Conservation (phyloP, 2,329 filamentous ascomycete genomes). For the Xylaria digitata region DNA sequence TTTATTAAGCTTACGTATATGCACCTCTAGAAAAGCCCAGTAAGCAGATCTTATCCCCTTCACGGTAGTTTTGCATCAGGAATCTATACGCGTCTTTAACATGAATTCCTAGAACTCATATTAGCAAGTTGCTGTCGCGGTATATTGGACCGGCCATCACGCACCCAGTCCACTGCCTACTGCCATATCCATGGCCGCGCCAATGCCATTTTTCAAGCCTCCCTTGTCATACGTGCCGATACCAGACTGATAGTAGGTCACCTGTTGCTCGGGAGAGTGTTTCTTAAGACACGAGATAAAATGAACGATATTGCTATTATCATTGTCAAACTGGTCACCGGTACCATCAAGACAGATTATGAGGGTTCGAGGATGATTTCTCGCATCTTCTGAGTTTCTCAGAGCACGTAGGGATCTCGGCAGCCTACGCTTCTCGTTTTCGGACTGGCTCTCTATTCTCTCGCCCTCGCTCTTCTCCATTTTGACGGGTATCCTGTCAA, state of each 20-base stretch:
- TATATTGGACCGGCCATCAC: background rate
- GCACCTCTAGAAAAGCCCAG: slow-evolving; percentile 37
- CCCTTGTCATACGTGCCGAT: slow-evolving; percentile 37
- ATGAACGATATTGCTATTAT: slow-evolving; percentile 38
- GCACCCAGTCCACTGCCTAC: slow-evolving; percentile 35
- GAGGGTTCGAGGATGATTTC: slow-evolving; percentile 31
- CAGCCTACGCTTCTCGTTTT: slow-evolving; percentile 15
- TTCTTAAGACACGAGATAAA: slow-evolving; percentile 37
- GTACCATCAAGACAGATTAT: slow-evolving; percentile 38
- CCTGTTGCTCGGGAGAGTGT: slow-evolving; percentile 33
- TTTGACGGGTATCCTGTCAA: background rate
- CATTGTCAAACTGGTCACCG: slow-evolving; percentile 38
- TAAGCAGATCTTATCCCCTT: slow-evolving; percentile 38
- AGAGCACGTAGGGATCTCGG: slow-evolving; percentile 30
- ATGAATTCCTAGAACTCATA: slow-evolving; percentile 30
- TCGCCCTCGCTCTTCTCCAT: slow-evolving; percentile 14
- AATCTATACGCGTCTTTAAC: slow-evolving; percentile 36
- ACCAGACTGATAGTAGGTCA: slow-evolving; percentile 37
- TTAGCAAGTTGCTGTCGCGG: background rate
- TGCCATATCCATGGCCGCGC: slow-evolving; percentile 34
- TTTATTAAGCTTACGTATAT: slow-evolving; percentile 28
- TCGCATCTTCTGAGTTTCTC: slow-evolving; percentile 14
- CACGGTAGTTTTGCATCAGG: slow-evolving; percentile 37
- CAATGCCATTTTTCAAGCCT: slow-evolving; percentile 38
- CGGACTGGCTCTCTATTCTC: background rate